phyloP scores from a whole-genome alignment of 768 basidiomycete species.

The Amanita fuliginea region DNA sequence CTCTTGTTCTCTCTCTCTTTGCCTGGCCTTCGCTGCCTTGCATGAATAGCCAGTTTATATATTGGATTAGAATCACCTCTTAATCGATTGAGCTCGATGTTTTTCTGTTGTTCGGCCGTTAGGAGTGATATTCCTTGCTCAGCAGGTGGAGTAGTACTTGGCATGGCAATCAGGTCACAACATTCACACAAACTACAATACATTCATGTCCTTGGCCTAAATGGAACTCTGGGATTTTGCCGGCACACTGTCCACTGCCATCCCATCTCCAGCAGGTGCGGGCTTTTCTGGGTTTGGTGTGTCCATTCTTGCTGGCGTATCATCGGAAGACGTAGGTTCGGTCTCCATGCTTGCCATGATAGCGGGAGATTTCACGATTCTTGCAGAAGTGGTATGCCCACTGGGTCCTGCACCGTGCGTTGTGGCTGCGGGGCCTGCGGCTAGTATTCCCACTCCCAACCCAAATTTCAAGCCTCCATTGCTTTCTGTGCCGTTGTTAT shows the following conservation, averaged over 20 bases:
- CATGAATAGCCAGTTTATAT: constrained; percentile 1
- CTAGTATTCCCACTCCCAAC: constrained; percentile 62
- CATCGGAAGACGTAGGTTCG: constrained; percentile 28
- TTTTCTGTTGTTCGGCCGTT: constrained; percentile 60
- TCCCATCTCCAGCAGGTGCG: not conserved
- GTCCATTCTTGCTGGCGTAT: constrained; percentile 8
- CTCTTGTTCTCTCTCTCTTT: constrained; percentile 54
- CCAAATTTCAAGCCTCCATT: constrained; percentile 45
- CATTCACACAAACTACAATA: not conserved
- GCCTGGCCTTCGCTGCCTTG: constrained; percentile 58
- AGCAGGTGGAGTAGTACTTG: constrained; percentile 12
- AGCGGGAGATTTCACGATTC: constrained; percentile 21
- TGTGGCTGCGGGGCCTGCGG: constrained; percentile 37
- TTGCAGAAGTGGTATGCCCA: constrained; percentile 46
- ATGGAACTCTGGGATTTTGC: not conserved
- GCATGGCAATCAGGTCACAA: not conserved
- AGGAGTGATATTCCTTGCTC: constrained; percentile 19
- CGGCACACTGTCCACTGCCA: not conserved
- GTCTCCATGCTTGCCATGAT: constrained; percentile 27
- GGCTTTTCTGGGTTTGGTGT: not conserved
- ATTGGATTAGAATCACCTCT: constrained; percentile 36
- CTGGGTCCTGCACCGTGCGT: constrained; percentile 73
- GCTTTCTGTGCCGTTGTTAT: constrained; percentile 36
- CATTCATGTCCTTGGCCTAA: not conserved
- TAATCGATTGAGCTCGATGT: constrained; percentile 70